phyloP scores from a whole-genome alignment of 2,329 filamentous ascomycete genomes.

The Pestalotiopsis sp. region DNA sequence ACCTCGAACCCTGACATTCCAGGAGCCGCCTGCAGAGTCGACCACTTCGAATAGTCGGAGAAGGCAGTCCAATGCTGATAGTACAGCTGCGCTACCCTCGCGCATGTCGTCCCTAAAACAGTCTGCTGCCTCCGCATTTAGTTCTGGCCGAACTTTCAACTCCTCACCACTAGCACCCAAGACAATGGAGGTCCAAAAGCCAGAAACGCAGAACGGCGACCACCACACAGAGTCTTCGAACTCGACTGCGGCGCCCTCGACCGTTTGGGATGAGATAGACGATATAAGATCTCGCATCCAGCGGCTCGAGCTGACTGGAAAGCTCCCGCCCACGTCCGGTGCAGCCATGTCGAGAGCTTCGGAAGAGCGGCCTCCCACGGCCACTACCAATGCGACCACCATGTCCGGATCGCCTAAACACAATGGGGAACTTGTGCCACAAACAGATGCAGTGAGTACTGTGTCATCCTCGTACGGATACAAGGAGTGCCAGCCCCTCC shows the following conservation, averaged over 20 bases:
- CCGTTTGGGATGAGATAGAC: constrained; percentile 96
- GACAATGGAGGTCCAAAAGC: constrained; percentile 38
- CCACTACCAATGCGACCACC: constrained; percentile 82
- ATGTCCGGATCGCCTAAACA: constrained; percentile 88
- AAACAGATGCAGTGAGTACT: constrained; percentile 45
- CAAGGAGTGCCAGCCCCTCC: constrained; percentile 71
- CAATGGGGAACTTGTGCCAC: constrained; percentile 48
- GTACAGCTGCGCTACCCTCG: constrained; percentile 39
- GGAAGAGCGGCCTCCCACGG: constrained; percentile 84
- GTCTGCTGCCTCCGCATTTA: constrained; percentile 32
- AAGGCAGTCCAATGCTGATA: constrained; percentile 53
- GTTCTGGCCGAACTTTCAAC: constrained; percentile 51
- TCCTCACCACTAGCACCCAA: constrained; percentile 63
- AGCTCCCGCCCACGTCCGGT: constrained; percentile 79
- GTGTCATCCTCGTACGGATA: constrained; percentile 40
- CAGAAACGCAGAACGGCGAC: constrained; percentile 39
- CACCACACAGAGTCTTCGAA: constrained; percentile 75
- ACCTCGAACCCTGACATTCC: constrained; percentile 49
- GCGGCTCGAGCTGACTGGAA: constrained; percentile 86
- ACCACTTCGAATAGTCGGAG: constrained; percentile 31
- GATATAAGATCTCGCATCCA: constrained; percentile 93
- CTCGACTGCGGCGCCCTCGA: constrained; percentile 87
- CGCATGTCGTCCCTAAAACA: constrained; percentile 49
- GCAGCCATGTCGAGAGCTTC: constrained; percentile 75
- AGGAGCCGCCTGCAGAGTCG: constrained; percentile 40